Evolutionary conservation across 176 grass and related monocot genomes (phyloP).

Genomic region (Guadua angustifolia): DNA sequence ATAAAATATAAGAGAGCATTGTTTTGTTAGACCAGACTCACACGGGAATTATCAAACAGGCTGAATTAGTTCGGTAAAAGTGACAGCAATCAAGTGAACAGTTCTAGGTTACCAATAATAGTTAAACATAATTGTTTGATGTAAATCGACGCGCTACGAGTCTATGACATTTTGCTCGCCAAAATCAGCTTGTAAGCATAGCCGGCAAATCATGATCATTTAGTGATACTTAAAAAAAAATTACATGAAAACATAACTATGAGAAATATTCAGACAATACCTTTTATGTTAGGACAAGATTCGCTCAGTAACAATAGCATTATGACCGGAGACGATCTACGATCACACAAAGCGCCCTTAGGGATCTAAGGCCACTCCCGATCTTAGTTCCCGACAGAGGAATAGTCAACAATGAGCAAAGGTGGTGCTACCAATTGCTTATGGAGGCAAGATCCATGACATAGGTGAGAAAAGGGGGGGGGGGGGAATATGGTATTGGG

Average conservation of each 20-base stretch:
- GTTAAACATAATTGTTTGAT: not conserved
- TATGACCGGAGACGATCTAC: rapidly evolving
- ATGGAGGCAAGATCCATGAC: not conserved
- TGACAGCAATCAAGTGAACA: not conserved
- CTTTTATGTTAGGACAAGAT: not conserved
- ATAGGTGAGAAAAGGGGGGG: not conserved
- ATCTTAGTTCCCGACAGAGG: not conserved
- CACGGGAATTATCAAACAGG: not conserved
- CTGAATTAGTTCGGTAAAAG: not conserved
- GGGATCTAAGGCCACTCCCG: too few species aligned
- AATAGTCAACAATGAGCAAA: not conserved
- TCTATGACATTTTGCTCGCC: not conserved
- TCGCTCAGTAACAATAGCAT: not conserved
- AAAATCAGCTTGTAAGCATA: not conserved
- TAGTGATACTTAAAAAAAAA: not conserved
- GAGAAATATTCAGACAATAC: not conserved
- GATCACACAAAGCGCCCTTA: not conserved
- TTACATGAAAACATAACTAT: not conserved
- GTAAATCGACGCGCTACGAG: not conserved
- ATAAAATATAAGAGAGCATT: conserved; percentile 18
- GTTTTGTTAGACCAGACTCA: conserved; percentile 33
- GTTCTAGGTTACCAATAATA: not conserved
- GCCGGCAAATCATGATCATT: not conserved
- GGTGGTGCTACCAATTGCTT: not conserved
- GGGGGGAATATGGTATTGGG: not conserved